These are phyloP conservation scores for Skeletonema potamos DNA, from an alignment of 108 stramenopile genomes.

Conservation along the genomic window DNA sequence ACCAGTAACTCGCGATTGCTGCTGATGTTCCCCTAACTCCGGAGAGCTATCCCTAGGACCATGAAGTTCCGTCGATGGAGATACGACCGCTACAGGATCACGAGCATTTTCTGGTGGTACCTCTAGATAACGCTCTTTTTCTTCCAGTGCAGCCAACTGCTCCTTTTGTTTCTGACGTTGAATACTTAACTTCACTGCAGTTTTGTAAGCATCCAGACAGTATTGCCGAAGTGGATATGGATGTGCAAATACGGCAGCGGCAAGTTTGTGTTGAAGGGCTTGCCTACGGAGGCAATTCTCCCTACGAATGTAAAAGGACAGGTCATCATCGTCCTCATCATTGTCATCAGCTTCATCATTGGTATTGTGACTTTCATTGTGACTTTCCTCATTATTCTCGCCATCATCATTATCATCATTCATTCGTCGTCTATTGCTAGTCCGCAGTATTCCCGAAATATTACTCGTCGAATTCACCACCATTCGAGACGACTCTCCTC, in stretches of 20 bases:
- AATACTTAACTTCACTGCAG: constrained; percentile 53
- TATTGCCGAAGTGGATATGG: constrained; percentile 70
- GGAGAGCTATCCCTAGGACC: background rate
- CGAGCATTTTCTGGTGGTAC: constrained; percentile 3
- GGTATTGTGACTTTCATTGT: background rate
- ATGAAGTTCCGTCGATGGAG: constrained; percentile 1
- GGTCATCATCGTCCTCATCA: constrained; percentile 20
- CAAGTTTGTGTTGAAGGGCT: constrained; percentile 64
- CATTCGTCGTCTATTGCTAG: background rate
- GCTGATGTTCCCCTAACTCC: constrained; percentile 18
- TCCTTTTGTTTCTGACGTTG: constrained; percentile 2
- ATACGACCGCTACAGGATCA: background rate
- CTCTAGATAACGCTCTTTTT: constrained; percentile 4
- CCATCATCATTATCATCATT: constrained; percentile 3
- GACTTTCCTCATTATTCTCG: constrained; percentile 9
- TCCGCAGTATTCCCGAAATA: background rate
- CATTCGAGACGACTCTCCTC: background rate
- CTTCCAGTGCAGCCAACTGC: background rate
- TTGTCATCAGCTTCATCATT: constrained; percentile 3
- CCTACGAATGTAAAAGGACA: background rate
- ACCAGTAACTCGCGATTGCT: background rate
- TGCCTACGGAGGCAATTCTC: constrained; percentile 1
- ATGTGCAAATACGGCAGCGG: constrained; percentile 75
- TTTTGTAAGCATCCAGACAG: constrained; percentile 72
- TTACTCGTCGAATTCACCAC: background rate